phyloP scores from a whole-genome alignment of 305 asterid genomes.

The Withania somnifera region DNA sequence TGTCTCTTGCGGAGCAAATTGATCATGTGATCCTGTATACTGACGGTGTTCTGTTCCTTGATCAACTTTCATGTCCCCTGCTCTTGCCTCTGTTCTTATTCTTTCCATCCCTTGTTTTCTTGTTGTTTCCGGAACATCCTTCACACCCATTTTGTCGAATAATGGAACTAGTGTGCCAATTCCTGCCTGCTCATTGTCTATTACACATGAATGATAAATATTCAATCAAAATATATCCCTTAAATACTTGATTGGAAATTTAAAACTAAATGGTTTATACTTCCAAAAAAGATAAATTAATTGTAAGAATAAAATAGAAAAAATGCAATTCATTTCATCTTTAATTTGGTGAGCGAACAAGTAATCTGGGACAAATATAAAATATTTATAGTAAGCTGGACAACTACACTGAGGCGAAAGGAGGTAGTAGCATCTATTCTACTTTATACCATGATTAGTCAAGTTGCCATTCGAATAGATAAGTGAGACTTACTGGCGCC shows the following conservation, averaged over 20 bases:
- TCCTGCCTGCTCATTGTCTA: constrained; percentile 47
- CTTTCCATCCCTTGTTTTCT: not conserved
- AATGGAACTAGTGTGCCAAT: constrained; percentile 30
- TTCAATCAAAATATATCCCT: not conserved
- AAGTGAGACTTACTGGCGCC: constrained; percentile 22
- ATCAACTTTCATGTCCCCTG: not conserved
- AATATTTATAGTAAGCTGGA: no score
- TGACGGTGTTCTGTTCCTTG: not conserved
- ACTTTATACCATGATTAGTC: not conserved
- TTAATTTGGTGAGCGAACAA: no score
- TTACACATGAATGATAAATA: no score
- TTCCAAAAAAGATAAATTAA: no score
- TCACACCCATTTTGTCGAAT: constrained; percentile 23
- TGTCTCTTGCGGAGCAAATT: constrained; percentile 22
- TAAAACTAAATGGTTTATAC: no score
- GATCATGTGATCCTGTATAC: constrained; percentile 35
- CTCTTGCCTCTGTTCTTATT: not conserved
- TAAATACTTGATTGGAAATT: no score
- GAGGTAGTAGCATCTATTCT: not conserved
- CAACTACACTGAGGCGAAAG: no score
- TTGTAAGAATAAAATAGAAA: no score
- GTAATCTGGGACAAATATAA: no score
- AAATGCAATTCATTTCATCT: no score
- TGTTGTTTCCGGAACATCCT: constrained; percentile 6
- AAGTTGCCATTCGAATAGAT: not conserved